These are phyloP conservation scores for Nitzschia sp. DNA, from an alignment of 108 stramenopile genomes.

Conservation along the genomic window DNA sequence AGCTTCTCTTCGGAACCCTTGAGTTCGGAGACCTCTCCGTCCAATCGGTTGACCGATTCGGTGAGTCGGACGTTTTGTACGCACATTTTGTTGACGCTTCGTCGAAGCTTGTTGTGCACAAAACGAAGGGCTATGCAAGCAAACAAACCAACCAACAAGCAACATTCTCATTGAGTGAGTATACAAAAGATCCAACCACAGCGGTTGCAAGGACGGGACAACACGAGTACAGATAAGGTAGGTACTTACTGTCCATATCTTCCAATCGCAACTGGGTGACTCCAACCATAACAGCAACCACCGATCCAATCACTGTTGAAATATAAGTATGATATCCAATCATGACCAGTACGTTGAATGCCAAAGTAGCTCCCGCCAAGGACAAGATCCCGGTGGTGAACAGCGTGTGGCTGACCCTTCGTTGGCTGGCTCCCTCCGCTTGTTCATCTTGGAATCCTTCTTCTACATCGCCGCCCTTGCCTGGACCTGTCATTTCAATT, in stretches of 20 bases:
- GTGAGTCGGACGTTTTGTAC: conserved; percentile 3
- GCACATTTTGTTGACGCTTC: conserved; percentile 8
- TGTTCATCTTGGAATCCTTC: conserved; percentile 1
- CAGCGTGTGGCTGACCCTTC: neutral
- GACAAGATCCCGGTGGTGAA: neutral
- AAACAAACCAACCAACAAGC: too few relatives aligned
- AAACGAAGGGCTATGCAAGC: neutral
- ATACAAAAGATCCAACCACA: neutral
- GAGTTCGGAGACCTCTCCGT: neutral
- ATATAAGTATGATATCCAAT: neutral
- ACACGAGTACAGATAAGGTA: neutral
- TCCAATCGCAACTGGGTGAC: neutral
- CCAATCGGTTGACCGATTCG: neutral
- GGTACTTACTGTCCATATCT: neutral
- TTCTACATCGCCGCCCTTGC: neutral
- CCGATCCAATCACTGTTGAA: neutral
- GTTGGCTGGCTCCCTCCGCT: neutral
- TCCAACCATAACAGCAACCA: neutral
- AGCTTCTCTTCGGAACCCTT: conserved; percentile 18
- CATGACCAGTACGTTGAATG: neutral
- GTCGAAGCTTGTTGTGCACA: conserved; percentile 11
- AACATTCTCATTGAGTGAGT: too few relatives aligned
- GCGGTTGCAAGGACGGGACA: neutral
- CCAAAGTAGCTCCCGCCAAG: neutral
- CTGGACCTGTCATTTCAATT: too few relatives aligned